Evolutionary conservation across 2,329 filamentous ascomycete genomes (phyloP), one percentile per base, ranked within the genome.

Genomic region (Plenodomus lindquistii): DNA sequence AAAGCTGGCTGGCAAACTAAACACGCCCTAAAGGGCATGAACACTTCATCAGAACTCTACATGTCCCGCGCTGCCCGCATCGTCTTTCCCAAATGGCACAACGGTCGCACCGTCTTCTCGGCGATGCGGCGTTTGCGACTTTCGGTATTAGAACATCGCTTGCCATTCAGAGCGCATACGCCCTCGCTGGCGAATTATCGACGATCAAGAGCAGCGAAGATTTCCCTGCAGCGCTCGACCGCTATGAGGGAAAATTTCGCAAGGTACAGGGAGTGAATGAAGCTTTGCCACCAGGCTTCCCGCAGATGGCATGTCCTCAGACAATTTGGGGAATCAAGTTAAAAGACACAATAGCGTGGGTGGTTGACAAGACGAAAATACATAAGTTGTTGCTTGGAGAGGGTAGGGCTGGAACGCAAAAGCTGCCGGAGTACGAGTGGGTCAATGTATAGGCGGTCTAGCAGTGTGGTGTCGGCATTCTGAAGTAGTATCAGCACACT

Each of bases 31-130:
- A 57, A 73, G 2, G 72, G 62, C 0, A 66, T 84, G 62, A 55
- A 69, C 2, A 38, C 52, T 29, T 50, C 69, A 4, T 59, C 74
- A 1, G 75, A 81, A 53, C 80, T 82, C 51, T 82, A 81, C 67
- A 70, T 70, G 45, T 59, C 73, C 17, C 65, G 72, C 3, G 61
- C 80, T 37, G 73, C 70, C 0, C 71, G 77, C 24, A 75, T 85
- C 22, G 75, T 75, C 36, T 49, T 79, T 44, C 60, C 73, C 0
- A 55, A 53, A 4, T 83, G 75, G 78, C 76, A 66, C 3, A 67
- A 67, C 0, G 77, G 78, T 0, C 76, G 81, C 0, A 73, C 83
- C 2, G 76, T 73, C 1, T 84, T 0, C 42, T 84, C 0, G 83
- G 82, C 0, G 82, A 86, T 52, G 79, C 83, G 1, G 74, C 65